Conservation (phyloP, 2,329 filamentous ascomycete species). For the Fusarium circinatum region DNA sequence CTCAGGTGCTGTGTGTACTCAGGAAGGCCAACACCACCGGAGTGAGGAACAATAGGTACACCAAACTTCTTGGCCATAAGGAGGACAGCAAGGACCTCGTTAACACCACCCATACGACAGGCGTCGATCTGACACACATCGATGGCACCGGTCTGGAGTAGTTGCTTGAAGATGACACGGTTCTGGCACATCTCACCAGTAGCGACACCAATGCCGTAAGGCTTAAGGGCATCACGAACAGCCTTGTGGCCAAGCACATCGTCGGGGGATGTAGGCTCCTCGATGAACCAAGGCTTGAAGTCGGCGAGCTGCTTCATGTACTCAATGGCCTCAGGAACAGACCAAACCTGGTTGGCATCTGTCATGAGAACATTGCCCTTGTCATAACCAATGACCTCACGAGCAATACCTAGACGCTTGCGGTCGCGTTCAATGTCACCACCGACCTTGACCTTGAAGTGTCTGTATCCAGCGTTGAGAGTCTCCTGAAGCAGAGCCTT, state of each 20-base stretch:
- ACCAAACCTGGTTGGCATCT: constrained; percentile 94
- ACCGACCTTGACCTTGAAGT: constrained; percentile 95
- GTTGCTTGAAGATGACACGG: constrained; percentile 92
- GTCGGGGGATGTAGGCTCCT: constrained; percentile 91
- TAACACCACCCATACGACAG: constrained; percentile 88
- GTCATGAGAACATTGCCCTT: constrained; percentile 88
- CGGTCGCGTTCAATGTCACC: constrained; percentile 77
- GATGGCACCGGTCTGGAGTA: constrained; percentile 81
- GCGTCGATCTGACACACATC: constrained; percentile 92
- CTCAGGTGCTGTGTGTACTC: constrained; percentile 95
- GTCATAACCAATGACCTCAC: constrained; percentile 85
- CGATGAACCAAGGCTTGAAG: constrained; percentile 93
- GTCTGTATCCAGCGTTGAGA: constrained; percentile 77
- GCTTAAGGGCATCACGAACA: constrained; percentile 80
- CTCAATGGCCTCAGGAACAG: constrained; percentile 85
- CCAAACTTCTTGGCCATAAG: constrained; percentile 83
- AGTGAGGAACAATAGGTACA: constrained; percentile 88
- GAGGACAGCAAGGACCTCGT: constrained; percentile 90
- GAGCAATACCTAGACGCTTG: constrained; percentile 75
- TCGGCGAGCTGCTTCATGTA: constrained; percentile 86
- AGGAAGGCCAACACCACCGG: constrained; percentile 87
- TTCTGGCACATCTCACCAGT: constrained; percentile 98
- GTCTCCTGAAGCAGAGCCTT: constrained; percentile 78
- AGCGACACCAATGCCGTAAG: constrained; percentile 82
- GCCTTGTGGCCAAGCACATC: constrained; percentile 90